phyloP scores from a whole-genome alignment of 1,139 yeast genomes.

The Taphrina flavorubra region DNA sequence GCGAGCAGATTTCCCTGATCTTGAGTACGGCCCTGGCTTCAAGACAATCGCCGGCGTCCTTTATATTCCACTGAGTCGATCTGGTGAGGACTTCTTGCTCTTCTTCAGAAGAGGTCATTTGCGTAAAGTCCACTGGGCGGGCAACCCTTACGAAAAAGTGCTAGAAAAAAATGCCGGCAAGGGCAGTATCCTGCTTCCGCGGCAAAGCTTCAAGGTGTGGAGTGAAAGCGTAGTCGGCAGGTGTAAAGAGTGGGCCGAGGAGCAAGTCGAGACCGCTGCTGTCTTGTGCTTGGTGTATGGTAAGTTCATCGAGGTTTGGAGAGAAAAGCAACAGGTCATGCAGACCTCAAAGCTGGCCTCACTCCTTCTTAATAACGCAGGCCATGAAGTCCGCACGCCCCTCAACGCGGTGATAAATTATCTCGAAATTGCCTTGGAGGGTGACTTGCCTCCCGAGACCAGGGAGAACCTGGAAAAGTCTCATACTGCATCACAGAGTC shows the following conservation, averaged over 20 bases:
- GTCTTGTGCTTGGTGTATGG: constrained; percentile 38
- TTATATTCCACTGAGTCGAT: constrained; percentile 32
- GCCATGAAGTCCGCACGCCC: constrained; percentile 90
- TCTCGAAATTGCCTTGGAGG: constrained; percentile 40
- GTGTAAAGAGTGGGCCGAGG: constrained; percentile 40
- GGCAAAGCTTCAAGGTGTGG: constrained; percentile 40
- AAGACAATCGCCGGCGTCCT: constrained; percentile 38
- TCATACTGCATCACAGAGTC: constrained; percentile 38
- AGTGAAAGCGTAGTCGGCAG: constrained; percentile 39
- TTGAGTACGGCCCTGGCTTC: constrained; percentile 30
- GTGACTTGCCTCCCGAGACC: constrained; percentile 20
- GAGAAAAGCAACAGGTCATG: constrained; percentile 34
- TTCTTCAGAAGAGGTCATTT: constrained; percentile 39
- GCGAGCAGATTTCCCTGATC: constrained; percentile 37
- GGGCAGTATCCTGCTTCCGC: constrained; percentile 29
- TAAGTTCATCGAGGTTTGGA: constrained; percentile 41
- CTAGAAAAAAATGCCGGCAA: constrained; percentile 25
- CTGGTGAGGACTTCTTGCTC: constrained; percentile 38
- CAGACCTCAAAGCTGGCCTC: constrained; percentile 36
- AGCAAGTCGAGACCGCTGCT: constrained; percentile 40
- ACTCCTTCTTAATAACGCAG: constrained; percentile 79
- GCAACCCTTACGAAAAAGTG: constrained; percentile 41
- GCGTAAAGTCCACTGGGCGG: constrained; percentile 40
- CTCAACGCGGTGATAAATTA: constrained; percentile 77
- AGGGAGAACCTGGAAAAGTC: constrained; percentile 31